phyloP scores from a whole-genome alignment of 75 land plant genomes.

The Selaginella tamariscina region DNA sequence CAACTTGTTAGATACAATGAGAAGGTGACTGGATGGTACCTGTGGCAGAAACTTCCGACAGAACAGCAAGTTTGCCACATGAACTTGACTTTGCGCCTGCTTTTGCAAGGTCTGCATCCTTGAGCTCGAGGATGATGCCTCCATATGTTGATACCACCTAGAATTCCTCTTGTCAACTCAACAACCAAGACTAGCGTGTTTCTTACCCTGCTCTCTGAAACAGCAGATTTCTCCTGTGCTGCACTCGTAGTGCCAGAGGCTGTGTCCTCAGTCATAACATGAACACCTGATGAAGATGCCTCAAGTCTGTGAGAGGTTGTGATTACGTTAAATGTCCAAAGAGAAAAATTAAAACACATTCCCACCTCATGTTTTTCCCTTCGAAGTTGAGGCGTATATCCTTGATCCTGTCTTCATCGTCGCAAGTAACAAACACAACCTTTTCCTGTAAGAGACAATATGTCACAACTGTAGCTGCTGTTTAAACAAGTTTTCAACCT shows the following conservation, averaged over 20 bases:
- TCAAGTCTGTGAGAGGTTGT: conserved; percentile 57
- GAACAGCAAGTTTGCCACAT: conserved; percentile 48
- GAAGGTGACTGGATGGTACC: conserved; percentile 17
- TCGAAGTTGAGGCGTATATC: conserved; percentile 34
- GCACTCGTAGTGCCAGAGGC: background rate
- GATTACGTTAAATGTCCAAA: too few species aligned
- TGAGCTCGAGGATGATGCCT: background rate
- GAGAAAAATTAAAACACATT: too few species aligned
- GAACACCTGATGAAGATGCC: conserved; percentile 53
- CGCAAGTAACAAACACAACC: conserved; percentile 97
- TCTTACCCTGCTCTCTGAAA: background rate
- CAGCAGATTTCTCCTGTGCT: conserved; percentile 9
- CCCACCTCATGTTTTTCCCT: too few species aligned
- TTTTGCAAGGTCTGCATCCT: conserved; percentile 35
- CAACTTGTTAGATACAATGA: background rate
- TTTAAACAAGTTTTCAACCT: conserved; percentile 26
- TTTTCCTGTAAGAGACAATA: conserved; percentile 48
- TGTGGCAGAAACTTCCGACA: conserved; percentile 38
- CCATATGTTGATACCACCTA: background rate
- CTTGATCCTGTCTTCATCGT: conserved; percentile 68
- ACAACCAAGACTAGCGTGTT: conserved; percentile 1
- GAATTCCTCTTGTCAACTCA: background rate
- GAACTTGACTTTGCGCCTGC: conserved; percentile 90
- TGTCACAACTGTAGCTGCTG: background rate
- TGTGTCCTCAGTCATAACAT: conserved; percentile 23